Evolutionary conservation across 805 yeast species (phyloP).

Genomic region (Metschnikowia cubensis): DNA sequence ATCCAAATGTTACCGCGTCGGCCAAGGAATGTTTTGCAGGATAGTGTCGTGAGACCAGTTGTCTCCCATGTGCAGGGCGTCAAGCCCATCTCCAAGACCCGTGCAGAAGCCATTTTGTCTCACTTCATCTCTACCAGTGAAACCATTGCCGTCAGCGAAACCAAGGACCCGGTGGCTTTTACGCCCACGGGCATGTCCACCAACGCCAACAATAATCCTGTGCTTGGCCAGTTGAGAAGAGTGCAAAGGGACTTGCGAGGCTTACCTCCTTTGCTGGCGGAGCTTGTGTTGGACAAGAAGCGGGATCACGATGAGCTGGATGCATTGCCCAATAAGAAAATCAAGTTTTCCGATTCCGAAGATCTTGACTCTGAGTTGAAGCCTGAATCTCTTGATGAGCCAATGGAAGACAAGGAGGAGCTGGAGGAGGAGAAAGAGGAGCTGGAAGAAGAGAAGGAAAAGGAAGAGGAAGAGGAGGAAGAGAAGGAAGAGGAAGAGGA

Average conservation of each 20-base stretch:
- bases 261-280: constrained; percentile 56
- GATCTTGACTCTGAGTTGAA: constrained; percentile 2
- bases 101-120: constrained; percentile 45
- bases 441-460: constrained; percentile 1
- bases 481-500: background rate
- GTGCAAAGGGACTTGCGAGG: constrained; percentile 78
- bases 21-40: constrained; percentile 39
- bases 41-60: constrained; percentile 48
- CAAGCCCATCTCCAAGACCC: constrained; percentile 30
- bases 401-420: constrained; percentile 4
- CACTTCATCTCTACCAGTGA: constrained; percentile 42
- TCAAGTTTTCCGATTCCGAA: constrained; percentile 17
- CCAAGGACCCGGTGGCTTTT: constrained; percentile 21
- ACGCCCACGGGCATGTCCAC: constrained; percentile 30
- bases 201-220: constrained; percentile 33
- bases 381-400: background rate
- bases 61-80: constrained; percentile 30
- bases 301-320: constrained; percentile 6
- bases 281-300: constrained; percentile 12
- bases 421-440: constrained; percentile 2
- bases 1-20: constrained; percentile 23
- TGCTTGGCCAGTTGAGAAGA: constrained; percentile 61
- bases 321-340: constrained; percentile 23
- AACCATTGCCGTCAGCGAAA: constrained; percentile 26
- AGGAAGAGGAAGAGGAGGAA: background rate